Base-by-base conservation (phyloP, 768 basidiomycete species). In the Cystofilobasidium ferigula region DNA sequence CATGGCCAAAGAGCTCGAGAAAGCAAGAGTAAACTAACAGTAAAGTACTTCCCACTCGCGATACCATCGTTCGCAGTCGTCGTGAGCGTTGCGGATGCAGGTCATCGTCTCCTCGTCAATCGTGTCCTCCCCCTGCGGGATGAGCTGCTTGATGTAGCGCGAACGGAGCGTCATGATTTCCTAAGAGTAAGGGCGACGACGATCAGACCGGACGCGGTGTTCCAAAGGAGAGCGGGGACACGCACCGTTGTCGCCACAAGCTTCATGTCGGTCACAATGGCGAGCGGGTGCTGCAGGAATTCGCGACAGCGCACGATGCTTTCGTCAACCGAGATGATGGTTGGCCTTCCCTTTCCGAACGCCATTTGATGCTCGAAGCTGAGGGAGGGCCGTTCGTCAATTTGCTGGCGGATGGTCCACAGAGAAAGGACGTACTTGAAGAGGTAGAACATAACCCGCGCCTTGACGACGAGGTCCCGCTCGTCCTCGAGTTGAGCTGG, bases 281-380 rank as follows among this genome's bases (percentile, higher is more conserved):
- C 82, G 32, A 94, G 77, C 36, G 92, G 92, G 74, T 95, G 92
- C 69, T 85, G 83, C 26, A 95, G 78, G 22, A 97, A 80, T 48
- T 85, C 78, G 35, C 86, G 84, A 70, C 88, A 89, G 67, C 88
- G 83, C 72, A 80, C 81, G 64, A 97, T 91, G 57, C 88, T 86
- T 73, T 94, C 91, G 70, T 97, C 92, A 65, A 93, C 89, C 72
- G 88, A 87, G 34, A 95, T 78, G 51, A 95, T 89, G 0, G 91
- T 88, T 1, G 91, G 90, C 36, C 92, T 85, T 10, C 92, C 92
- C 45, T 88, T 93, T 1, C 16, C 45, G 48, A 35, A 53, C 0
- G 45, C n/a, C 34, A 28, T 13, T 89, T 97, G 92, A 74, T 94
- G 91, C 73, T 95, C 92, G 73, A 93, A 90, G 47, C 94, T 82